Evolutionary conservation across 257 asterid genomes (phyloP), one percentile per base, ranked within the genome.

Genomic region (Schizonepeta tenuifolia): DNA sequence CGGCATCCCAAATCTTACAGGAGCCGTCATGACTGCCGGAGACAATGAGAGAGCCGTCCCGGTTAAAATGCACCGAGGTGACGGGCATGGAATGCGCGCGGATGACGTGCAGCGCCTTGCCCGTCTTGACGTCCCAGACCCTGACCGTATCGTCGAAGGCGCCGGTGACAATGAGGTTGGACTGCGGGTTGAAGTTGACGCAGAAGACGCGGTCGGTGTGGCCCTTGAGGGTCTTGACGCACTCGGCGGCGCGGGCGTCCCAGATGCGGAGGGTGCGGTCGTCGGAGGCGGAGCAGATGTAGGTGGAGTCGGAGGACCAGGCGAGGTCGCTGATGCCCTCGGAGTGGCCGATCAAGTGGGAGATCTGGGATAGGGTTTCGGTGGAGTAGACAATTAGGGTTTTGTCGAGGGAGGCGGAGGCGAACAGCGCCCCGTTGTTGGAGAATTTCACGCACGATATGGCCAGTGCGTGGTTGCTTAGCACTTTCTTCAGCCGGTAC

Each of bases 281-380:
- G 75, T 94, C 98, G 51, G 98, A 94, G 73, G 97, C 98, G 78
- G 98, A 91, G 80, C 97, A 91, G 47, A 94, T 72, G 89, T 91
- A 91, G 17, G 86, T 86, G 72, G 97, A 91, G 64, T 94, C 98
- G 5, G 90, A 86, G 58, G 97, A 91, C 96, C 97, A 94, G 56
- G 96, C 83, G 4, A 94, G 84, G 78, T 94, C 98, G 81, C 83
- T 84, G 69, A 94, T 72, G 60, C 98, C 98, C 11, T 85, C 95
- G 35, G 95, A 79, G 80, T 94, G 98, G 71, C 97, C 97, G 70
- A 72, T 70, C 17, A 94, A 65, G 60, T 75, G 94, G 47, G 89
- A 83, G 65, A 89, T 57, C 77, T 69, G 80, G 53, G 87, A 22
- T 33, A 93, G 89, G 77, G 96, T 84, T 75, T 88, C 84, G 50